Percentiles rank a stretch among this genome's conserved stretches.
These are phyloP conservation scores for Coniochaeta sp. DNA, from an alignment of 2,329 filamentous ascomycete species.

Conservation along the genomic window DNA sequence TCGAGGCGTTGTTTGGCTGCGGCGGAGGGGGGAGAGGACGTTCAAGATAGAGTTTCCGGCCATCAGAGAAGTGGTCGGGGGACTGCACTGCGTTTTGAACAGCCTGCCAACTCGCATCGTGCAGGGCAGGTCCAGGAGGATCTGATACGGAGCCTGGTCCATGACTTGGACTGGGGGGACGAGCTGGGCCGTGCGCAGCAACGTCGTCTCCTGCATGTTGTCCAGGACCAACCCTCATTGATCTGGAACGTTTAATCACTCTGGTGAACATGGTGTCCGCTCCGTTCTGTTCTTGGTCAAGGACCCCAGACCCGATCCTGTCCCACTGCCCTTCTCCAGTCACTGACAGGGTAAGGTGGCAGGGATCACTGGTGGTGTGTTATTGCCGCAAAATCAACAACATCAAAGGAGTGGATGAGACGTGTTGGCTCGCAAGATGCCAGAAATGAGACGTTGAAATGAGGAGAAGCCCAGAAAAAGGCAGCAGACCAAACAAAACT, in stretches of 20 bases:
- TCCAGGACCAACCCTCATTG: constrained; percentile 16
- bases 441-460: constrained; percentile 3
- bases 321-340: constrained; percentile 5
- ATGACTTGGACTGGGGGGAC: constrained; percentile 10
- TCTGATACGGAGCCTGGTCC: constrained; percentile 28
- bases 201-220: constrained; percentile 7
- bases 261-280: constrained; percentile 22
- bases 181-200: constrained; percentile 19
- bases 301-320: constrained; percentile 3
- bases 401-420: constrained; percentile 7
- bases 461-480: constrained; percentile 7
- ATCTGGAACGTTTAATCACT: constrained; percentile 24
- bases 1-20: constrained; percentile 16
- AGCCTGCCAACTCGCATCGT: constrained; percentile 19
- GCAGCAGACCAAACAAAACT: constrained; percentile 12
- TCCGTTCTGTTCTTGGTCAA: constrained; percentile 9
- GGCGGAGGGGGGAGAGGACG: constrained; percentile 22
- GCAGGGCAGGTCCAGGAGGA: constrained; percentile 18
- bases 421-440: neutral
- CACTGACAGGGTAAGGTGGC: neutral
- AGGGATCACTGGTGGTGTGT: neutral
- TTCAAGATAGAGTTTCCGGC: constrained; percentile 21
- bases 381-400: constrained; percentile 1
- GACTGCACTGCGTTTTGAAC: constrained; percentile 24
- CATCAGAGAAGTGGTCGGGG: constrained; percentile 20